A percentile compares a stretch with the other conserved stretches of the same genome.
phyloP scores from a whole-genome alignment of 2,329 filamentous ascomycete species.

The Pseudogymnoascus sp. region DNA sequence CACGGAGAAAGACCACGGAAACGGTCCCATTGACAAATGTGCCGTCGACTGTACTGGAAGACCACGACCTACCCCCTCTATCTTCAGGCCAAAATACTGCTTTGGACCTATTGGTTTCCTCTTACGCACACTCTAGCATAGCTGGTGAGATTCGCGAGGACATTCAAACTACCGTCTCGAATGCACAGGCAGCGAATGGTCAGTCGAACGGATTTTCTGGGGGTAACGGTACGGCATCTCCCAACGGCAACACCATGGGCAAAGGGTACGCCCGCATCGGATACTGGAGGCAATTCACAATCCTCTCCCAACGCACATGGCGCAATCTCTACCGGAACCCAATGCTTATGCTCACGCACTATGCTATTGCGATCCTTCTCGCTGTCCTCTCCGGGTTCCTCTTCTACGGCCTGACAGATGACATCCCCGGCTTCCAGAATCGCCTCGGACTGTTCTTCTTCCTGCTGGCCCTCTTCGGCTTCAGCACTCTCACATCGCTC shows the following conservation, averaged over 20 bases:
- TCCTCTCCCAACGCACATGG: conserved; percentile 88
- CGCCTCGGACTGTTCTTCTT: conserved; percentile 97
- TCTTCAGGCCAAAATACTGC: conserved; percentile 62
- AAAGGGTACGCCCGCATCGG: conserved; percentile 79
- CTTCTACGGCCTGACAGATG: conserved; percentile 92
- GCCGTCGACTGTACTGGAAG: conserved; percentile 59
- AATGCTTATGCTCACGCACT: conserved; percentile 97
- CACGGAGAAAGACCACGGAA: conserved; percentile 69
- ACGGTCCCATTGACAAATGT: conserved; percentile 40
- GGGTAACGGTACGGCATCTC: conserved; percentile 39
- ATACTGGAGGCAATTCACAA: conserved; percentile 74
- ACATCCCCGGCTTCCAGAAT: conserved; percentile 97
- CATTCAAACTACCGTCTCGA: conserved; percentile 62
- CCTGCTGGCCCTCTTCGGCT: conserved; percentile 88
- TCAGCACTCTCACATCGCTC: conserved; percentile 88
- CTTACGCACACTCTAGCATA: conserved; percentile 73
- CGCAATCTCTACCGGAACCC: conserved; percentile 96
- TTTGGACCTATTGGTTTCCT: conserved; percentile 71
- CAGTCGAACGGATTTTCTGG: conserved; percentile 46
- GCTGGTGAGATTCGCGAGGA: conserved; percentile 68
- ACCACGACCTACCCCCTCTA: conserved; percentile 56
- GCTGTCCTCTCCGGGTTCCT: conserved; percentile 92
- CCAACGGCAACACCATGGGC: conserved; percentile 53
- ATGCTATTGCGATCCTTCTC: conserved; percentile 90
- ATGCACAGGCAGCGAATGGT: conserved; percentile 62